These are phyloP conservation scores for Ilyonectria mors-panacis DNA, from an alignment of 2,329 filamentous ascomycete genomes.

Conservation along the genomic window DNA sequence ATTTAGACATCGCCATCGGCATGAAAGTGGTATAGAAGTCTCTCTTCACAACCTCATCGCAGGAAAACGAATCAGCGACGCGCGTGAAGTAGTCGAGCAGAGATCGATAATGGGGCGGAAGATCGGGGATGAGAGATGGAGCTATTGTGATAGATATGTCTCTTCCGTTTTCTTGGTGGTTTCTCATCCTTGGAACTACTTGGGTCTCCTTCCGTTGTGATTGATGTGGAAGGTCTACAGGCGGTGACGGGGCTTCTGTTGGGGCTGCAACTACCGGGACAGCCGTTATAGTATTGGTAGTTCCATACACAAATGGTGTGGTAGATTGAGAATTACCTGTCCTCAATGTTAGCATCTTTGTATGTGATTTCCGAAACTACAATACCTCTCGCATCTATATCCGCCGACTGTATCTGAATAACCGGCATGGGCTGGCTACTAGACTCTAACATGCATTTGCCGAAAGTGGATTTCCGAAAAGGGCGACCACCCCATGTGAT, in stretches of 20 bases:
- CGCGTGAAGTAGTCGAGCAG: conserved; percentile 13
- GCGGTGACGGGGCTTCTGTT: background rate
- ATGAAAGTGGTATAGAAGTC: conserved; percentile 5
- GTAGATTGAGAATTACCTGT: background rate
- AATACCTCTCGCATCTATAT: background rate
- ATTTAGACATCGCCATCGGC: background rate
- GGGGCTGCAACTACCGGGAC: background rate
- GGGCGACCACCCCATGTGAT: conserved; percentile 19
- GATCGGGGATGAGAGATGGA: background rate
- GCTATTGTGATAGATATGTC: background rate
- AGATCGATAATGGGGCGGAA: background rate
- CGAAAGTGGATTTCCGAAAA: conserved; percentile 15
- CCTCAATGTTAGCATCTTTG: background rate
- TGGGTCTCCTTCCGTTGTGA: background rate
- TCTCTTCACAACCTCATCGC: conserved; percentile 7
- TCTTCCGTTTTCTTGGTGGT: background rate
- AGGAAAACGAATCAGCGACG: conserved; percentile 18
- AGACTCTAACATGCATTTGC: conserved; percentile 5
- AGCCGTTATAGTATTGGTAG: background rate
- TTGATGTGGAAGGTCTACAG: background rate
- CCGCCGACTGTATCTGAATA: background rate
- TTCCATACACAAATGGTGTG: conserved; percentile 10
- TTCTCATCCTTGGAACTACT: background rate
- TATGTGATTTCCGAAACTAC: background rate
- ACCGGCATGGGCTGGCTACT: background rate